Base-by-base conservation (phyloP, 768 basidiomycete species). In the Cyathus striatus region DNA sequence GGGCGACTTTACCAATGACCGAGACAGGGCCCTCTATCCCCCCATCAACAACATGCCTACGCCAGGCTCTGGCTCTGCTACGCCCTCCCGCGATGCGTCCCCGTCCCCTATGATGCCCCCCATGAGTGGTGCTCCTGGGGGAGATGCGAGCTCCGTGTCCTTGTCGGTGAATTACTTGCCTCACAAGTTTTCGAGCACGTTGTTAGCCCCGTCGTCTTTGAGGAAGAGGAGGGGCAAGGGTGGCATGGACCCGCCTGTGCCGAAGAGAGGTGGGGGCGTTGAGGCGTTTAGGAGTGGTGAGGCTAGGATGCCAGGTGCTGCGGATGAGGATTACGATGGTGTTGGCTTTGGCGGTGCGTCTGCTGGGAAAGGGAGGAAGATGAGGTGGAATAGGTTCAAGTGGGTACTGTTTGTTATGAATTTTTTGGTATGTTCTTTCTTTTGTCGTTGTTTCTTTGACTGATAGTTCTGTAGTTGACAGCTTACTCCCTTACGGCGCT, bases 351-450 rank as follows among this genome's bases (percentile, higher is more conserved):
- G 70, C 27, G 64, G 61, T 38, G 59, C 62, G 23, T 64, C 65
- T 42, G 63, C 61, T 45, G 56, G 55, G 18, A 10, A 1, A 63
- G 62, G 44, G 56, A 71, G 51, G 34, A 69, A 65, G 46, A 66
- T 83, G 47, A 68, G 80, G n/a, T 91, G 88, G 88, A 91, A 79
- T 57, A 72, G 70, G 50, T 91, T 90, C 73, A 91, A 91, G 56
- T 88, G 85, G 85, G 65, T 66, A 14, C 60, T 91, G 21, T 83
- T 89, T 57, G 35, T 74, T 32, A 65, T 82, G 40, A 89, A 89
- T 57, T 49, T 66, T 23, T 24, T 81, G 23, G 64, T 70, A 35
- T 38, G 62, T 53, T 13, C 20, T 26, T 38, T 38, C 33, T 23
- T 39, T 35, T n/a, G 18, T 39, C 24, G 32, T 24, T 24, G 22